Conservation (phyloP, 2,329 filamentous ascomycete species). For the Sporothrix phasma region DNA sequence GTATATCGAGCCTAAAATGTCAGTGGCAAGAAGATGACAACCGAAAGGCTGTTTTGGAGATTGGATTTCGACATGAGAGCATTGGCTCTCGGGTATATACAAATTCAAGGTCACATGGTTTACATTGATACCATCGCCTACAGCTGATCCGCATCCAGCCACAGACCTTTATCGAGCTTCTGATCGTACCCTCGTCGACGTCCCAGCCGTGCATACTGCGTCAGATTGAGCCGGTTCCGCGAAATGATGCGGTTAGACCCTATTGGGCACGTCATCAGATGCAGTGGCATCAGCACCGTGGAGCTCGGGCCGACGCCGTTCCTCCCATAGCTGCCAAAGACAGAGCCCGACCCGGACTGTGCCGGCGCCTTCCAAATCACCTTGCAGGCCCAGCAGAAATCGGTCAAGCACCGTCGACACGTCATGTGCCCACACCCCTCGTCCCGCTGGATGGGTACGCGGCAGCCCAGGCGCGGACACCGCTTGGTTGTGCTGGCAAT, state of each 20-base stretch:
- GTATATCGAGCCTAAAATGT: constrained; percentile 15
- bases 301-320: neutral
- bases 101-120: no score
- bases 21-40: constrained; percentile 19
- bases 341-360: neutral
- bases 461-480: constrained; percentile 21
- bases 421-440: constrained; percentile 34
- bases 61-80: neutral
- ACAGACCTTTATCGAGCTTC: neutral
- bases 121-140: neutral
- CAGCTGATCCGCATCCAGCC: neutral
- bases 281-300: neutral
- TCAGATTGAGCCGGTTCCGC: neutral
- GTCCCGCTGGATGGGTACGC: constrained; percentile 20
- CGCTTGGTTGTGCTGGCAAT: constrained; percentile 21
- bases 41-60: no score
- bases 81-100: neutral
- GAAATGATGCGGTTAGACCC: neutral
- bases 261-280: neutral
- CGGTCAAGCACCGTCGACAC: constrained; percentile 28
- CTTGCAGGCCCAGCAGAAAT: constrained; percentile 28
- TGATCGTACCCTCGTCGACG: neutral
- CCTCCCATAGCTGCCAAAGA: neutral
- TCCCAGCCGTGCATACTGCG: constrained; percentile 1
- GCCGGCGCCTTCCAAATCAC: constrained; percentile 2